Base-by-base conservation (phyloP, 306 rosid species). In the Alnus glutinosa region DNA sequence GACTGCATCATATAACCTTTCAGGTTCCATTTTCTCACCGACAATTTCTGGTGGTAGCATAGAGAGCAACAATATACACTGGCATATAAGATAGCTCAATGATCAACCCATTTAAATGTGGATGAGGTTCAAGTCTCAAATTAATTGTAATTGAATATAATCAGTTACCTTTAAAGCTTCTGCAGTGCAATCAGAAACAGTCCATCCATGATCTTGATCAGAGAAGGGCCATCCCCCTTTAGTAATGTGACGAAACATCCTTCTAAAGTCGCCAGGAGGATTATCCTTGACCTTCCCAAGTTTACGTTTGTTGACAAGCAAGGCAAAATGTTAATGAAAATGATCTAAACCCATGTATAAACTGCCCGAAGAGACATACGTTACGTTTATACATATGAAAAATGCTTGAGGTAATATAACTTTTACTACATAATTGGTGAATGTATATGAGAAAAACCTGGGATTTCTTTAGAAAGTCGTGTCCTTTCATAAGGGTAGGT, bases 61-160 rank as follows among this genome's bases (percentile, higher is more conserved):
- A 15, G 92, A 83, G 9, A 90, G 61, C 47, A 91, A 78, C 5
- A 90, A 88, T 77, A 95, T 89, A 70, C 95, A 91, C 98, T 90
- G 80, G 3, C 44, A 39, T 52, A 67, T 39, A 80, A 4, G 5
- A 2, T 5, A 80, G 55, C 44, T 39, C 44, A 39, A 39, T 39
- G 3, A 49, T 2, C 14, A 46, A 57, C 2, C 4, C 3, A 12
- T 7, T 7, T 19, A 16, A 23, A 1, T 16, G 32, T 37, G 3
- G 68, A 57, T 74, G 34, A 66, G 75, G 34, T 74, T 14, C 13
- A 2, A 15, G 1, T 5, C 30, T 62, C 4, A 5, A 80, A 16
- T 23, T 19, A n/a, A 67, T 39, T 39, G n/a, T 6, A 18, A 2
- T 70, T 2, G 9, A 59, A n/a, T 0, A 23, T 12, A 63, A 11